Base-by-base conservation (phyloP, 2,329 filamentous ascomycete genomes). In the Colletotrichum kahawae region DNA sequence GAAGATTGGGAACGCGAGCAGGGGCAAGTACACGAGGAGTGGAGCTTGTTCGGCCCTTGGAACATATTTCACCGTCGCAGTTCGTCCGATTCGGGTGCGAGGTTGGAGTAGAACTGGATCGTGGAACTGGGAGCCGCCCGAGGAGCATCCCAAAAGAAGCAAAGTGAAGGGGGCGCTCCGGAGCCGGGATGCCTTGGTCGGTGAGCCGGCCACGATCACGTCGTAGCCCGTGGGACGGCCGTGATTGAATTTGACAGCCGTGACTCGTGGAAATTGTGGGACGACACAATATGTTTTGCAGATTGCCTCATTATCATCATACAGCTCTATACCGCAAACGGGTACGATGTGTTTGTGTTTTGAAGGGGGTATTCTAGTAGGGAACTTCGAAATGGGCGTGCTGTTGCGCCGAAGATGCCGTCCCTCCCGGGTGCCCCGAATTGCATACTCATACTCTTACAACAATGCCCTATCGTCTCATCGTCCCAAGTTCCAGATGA, bases 311-410 rank as follows among this genome's bases (percentile, higher is more conserved):
- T 75, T 10, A 57, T 67, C 68, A 59, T 72, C 62, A 31, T 71
- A 72, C 43, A 72, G 12, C 21, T 36, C 34, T 63, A 63, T 38
- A 34, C 60, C n/a, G 33, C 9, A 63, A 63, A 51, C 43, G 24
- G 60, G 38, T 51, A 65, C n/a, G 12, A 60, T 21, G 18, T 60
- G 62, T 34, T 18, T 48, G 38, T 34, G 27, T 48, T 65, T 14
- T 56, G 24, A 57, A 57, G 57, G 69, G 71, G 73, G 63, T 75
- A 75, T 73, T 59, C 57, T 73, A 68, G 14, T 48, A 38, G 38
- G 43, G 60, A 68, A 5, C 66, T 48, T 38, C 54, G 27, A 48
- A 18, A 33, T 33, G 38, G n/a, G 21, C 57, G 13, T 51, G 13
- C 56, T 24, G 43, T 34, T 43, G 12, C 43, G 56, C 57, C 57